phyloP scores from a whole-genome alignment of 2,329 filamentous ascomycete species.

The Aspergillus nomiae region DNA sequence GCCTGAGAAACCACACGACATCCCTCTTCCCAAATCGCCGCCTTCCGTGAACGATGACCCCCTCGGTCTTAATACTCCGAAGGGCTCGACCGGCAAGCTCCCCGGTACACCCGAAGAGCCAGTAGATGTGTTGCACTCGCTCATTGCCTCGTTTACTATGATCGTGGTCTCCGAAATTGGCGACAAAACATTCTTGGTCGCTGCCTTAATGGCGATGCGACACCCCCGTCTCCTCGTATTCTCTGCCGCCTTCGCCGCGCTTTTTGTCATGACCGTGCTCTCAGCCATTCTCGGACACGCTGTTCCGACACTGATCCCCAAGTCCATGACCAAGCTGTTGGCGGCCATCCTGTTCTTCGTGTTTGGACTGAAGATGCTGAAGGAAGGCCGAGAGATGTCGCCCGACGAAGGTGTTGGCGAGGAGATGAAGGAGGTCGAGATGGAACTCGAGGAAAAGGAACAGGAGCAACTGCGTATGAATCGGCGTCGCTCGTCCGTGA shows the following conservation, averaged over 20 bases:
- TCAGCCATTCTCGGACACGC: slow-evolving; percentile 92
- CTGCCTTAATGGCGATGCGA: slow-evolving; percentile 98
- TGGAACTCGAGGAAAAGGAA: slow-evolving; percentile 92
- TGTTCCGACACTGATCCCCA: slow-evolving; percentile 85
- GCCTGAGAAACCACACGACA: slow-evolving; percentile 75
- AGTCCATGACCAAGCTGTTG: slow-evolving; percentile 84
- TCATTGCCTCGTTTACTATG: slow-evolving; percentile 91
- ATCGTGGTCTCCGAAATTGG: slow-evolving; percentile 96
- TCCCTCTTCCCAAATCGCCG: slow-evolving; percentile 65
- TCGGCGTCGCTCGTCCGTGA: slow-evolving; percentile 67
- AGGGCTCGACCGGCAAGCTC: neutral
- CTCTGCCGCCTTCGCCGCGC: slow-evolving; percentile 86
- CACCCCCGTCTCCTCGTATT: slow-evolving; percentile 93
- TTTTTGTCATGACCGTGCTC: slow-evolving; percentile 91
- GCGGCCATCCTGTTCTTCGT: slow-evolving; percentile 84
- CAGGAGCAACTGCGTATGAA: slow-evolving; percentile 68
- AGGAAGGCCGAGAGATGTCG: slow-evolving; percentile 86
- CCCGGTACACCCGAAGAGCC: slow-evolving; percentile 35
- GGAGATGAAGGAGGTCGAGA: slow-evolving; percentile 96
- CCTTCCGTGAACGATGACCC: slow-evolving; percentile 43
- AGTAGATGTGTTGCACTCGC: slow-evolving; percentile 79
- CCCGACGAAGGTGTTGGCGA: slow-evolving; percentile 89
- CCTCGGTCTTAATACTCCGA: slow-evolving; percentile 25
- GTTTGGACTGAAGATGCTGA: slow-evolving; percentile 81
- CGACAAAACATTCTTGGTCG: slow-evolving; percentile 97